A percentile compares a stretch with the other conserved stretches of the same genome.
These are phyloP conservation scores for Backusella luteola DNA, from an alignment of 192 early-diverging fungal species.

Conservation along the genomic window DNA sequence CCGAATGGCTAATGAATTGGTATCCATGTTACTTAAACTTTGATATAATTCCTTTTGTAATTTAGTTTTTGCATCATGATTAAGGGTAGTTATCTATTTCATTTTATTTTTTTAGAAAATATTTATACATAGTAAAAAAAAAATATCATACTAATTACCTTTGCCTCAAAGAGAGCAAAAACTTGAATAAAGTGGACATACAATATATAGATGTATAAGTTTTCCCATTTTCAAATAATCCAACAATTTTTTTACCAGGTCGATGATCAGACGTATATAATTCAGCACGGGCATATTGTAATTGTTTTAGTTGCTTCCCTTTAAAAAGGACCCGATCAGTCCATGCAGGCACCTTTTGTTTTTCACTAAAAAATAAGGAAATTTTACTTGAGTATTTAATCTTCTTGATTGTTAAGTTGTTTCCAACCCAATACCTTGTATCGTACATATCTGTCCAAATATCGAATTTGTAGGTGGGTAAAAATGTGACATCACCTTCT, in stretches of 20 bases:
- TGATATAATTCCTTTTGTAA: constrained; percentile 53
- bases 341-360: constrained; percentile 62
- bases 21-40: constrained; percentile 23
- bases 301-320: constrained; percentile 48
- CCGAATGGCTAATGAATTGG: neutral
- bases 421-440: constrained; percentile 46
- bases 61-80: constrained; percentile 42
- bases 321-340: constrained; percentile 64
- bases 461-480: constrained; percentile 84
- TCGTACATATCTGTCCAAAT: constrained; percentile 68
- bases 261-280: constrained; percentile 73
- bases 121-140: constrained; percentile 10
- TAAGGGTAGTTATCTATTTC: constrained; percentile 40
- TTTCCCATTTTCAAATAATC: neutral
- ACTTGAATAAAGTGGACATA: neutral
- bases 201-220: neutral
- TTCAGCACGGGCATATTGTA: constrained; percentile 56
- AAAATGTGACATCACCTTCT: constrained; percentile 72
- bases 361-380: constrained; percentile 46
- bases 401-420: no score
- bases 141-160: constrained; percentile 17
- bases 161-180: constrained; percentile 35
- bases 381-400: constrained; percentile 18
- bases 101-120: neutral
- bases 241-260: constrained; percentile 47